Conservation (phyloP, 768 basidiomycete species). For the Panus rudis region DNA sequence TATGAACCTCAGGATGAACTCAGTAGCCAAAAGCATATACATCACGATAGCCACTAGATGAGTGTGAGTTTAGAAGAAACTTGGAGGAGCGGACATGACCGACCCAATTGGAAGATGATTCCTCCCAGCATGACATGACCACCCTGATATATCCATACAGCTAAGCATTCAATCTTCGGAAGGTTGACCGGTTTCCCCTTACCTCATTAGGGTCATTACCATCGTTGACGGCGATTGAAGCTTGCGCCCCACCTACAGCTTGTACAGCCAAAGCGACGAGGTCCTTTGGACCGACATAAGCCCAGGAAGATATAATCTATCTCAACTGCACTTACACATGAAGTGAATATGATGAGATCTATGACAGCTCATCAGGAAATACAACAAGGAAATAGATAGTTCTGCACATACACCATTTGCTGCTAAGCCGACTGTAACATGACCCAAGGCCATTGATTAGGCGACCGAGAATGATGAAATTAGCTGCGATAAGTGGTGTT, state of each 20-base stretch:
- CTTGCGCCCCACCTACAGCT: constrained; percentile 54
- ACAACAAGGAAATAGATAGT: background rate
- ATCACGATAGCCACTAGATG: constrained; percentile 33
- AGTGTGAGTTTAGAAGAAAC: background rate
- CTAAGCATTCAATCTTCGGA: background rate
- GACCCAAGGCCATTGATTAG: constrained; percentile 39
- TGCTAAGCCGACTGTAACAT: constrained; percentile 42
- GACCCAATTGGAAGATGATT: constrained; percentile 52
- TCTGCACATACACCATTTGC: constrained; percentile 20
- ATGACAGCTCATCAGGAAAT: background rate
- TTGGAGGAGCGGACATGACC: constrained; percentile 13
- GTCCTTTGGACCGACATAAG: too few species aligned
- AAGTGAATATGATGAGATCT: constrained; percentile 24
- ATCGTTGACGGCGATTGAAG: constrained; percentile 23
- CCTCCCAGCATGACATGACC: constrained; percentile 55
- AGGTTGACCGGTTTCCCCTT: constrained; percentile 1
- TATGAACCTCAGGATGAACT: constrained; percentile 38
- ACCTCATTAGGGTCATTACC: constrained; percentile 17
- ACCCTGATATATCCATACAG: constrained; percentile 23
- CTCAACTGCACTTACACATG: constrained; percentile 19
- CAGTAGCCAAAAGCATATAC: constrained; percentile 34
- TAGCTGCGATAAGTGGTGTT: constrained; percentile 49
- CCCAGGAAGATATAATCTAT: background rate
- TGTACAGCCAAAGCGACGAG: constrained; percentile 56
- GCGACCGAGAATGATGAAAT: constrained; percentile 45